Base-by-base conservation (phyloP, 2,329 filamentous ascomycete species). In the Colletotrichum sansevieriae region DNA sequence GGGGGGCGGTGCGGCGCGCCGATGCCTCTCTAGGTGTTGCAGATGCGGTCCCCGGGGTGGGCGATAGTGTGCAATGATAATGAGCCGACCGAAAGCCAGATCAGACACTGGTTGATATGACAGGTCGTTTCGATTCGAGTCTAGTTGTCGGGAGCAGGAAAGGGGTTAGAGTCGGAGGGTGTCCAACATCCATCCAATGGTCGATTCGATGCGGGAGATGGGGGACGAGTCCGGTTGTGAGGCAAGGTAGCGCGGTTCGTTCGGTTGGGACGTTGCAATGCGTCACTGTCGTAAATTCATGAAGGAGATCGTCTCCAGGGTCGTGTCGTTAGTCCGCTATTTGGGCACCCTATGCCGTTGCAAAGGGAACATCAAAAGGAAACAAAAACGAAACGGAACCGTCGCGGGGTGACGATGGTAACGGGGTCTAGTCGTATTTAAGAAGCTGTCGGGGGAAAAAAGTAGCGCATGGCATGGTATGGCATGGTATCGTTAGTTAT, bases 1-100 rank as follows among this genome's bases (percentile, higher is more conserved):
- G n/a, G 49, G 49, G 43, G 56, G 47, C 37, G 56, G 47, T 65
- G 54, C 54, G 54, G 58, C 33, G 58, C 58, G 43, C 49, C 49
- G 58, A 56, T 63, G 43, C 51, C 56, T 63, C 18, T 57, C 35
- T 68, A 25, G 4, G 25, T 25, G 33, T 20, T 51, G 44, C 44
- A 60, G 57, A 59, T 25, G 29, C 15, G 12, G 57, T 12, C 41
- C 10, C 56, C 41, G 55, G 22, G 55, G 41, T 58, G 41, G 22
- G 22, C 11, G 41, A 15, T 52, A n/a, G 49, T 25, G 22, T 52
- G 22, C 49, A 52, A 11, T 52, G 49, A 25, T 15, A 33, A 20
- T 46, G 20, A 3, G 55, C 39, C 11, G 41, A n/a, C 41, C 41
- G 33, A 20, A 25, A 22, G 35, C 43, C 35, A 39, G 35, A 39